Evolutionary conservation across 2,329 filamentous ascomycete species (phyloP), one percentile per base, ranked within the genome.

Genomic region (Ilyonectria mors-panacis): DNA sequence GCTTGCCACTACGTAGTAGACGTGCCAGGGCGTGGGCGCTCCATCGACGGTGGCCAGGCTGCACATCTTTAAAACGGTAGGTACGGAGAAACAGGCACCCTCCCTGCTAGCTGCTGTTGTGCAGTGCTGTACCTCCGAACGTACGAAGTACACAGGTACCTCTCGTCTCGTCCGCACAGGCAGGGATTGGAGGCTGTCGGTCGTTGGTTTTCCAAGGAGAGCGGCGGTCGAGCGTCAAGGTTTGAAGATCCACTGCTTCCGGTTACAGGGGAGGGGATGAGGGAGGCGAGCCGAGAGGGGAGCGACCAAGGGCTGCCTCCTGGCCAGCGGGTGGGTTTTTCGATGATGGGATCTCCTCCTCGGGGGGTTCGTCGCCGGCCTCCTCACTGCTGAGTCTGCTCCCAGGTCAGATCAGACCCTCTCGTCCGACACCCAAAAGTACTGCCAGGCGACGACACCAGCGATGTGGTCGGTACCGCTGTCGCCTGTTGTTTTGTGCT

Each of bases 161-260:
- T 47, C 28, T 19, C 26, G 17, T 53, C 48, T 53, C n/a, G 9
- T 57, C 37, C 53, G 23, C 60, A 35, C 54, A 61, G 19, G 37
- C 57, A 60, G 59, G 37, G 50, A 59, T 50, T 61, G 54, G 28
- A 35, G 45, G 62, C 42, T 39, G 51, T 57, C 63, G 59, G 64
- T 69, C 66, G 59, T 59, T 59, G 54, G 55, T 59, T 28, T 57
- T 61, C 59, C 54, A 26, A 63, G 37, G 30, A 63, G 61, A 63
- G 61, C 50, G 62, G 62, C 62, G 66, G 65, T 51, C 50, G 65
- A 67, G 65, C 60, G 67, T 70, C 69, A 75, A 74, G 69, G 73
- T 73, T 74, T 68, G 71, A 68, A 70, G 68, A 66, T 68, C 73
- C 72, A 71, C 68, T 72, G 72, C 63, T 68, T 61, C 67, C 56